These are phyloP conservation scores for Thelonectria blattea DNA, from an alignment of 2,329 filamentous ascomycete species.

Conservation along the genomic window DNA sequence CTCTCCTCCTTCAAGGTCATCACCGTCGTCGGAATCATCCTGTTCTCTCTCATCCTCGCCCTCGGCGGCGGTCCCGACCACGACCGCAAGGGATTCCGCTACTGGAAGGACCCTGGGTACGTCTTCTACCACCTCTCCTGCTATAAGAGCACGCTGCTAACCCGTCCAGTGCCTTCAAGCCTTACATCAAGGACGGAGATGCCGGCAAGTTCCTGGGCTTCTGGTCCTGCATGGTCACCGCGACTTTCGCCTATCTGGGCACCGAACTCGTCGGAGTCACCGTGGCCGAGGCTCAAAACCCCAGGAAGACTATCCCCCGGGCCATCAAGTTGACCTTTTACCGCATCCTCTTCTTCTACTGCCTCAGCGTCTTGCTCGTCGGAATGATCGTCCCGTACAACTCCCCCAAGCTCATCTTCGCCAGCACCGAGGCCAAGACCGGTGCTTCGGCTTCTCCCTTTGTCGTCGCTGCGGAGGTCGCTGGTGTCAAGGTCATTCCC, in stretches of 20 bases:
- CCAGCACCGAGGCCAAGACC: constrained; percentile 48
- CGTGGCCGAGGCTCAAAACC: constrained; percentile 80
- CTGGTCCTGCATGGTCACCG: constrained; percentile 77
- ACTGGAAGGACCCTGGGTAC: constrained; percentile 64
- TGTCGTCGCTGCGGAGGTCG: constrained; percentile 72
- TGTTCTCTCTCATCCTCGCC: constrained; percentile 68
- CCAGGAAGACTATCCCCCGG: constrained; percentile 74
- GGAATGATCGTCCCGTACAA: constrained; percentile 80
- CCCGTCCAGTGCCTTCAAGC: constrained; percentile 43
- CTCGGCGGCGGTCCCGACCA: constrained; percentile 69
- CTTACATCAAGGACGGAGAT: constrained; percentile 35
- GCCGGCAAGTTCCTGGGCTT: constrained; percentile 64
- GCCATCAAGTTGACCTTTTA: constrained; percentile 83
- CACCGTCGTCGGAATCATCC: constrained; percentile 68
- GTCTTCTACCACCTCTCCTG: not conserved
- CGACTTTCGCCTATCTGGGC: constrained; percentile 79
- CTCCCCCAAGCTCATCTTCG: constrained; percentile 62
- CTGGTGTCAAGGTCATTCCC: constrained; percentile 66
- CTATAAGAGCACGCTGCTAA: not conserved
- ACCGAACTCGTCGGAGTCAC: constrained; percentile 80
- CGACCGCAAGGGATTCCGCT: constrained; percentile 68
- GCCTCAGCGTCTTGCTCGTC: constrained; percentile 73
- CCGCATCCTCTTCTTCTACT: constrained; percentile 83
- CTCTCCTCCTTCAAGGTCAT: constrained; percentile 71
- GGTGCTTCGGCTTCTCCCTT: constrained; percentile 67